Evolutionary conservation across 305 asterid species (phyloP), one percentile per base, ranked within the genome.

Genomic region (Fraxinus sp.): DNA sequence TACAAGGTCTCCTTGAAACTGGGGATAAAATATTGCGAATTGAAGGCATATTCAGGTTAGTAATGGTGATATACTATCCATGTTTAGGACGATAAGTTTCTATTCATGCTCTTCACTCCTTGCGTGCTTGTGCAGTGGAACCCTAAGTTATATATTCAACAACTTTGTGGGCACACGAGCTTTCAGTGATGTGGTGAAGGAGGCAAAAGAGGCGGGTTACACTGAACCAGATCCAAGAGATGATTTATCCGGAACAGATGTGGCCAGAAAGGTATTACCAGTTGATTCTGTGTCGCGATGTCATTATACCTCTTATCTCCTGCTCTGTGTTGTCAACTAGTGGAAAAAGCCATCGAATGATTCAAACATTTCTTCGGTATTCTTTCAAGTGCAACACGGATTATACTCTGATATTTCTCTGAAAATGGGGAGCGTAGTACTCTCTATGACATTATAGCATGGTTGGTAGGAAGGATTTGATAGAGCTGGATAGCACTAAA

Each of bases 181-280:
- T 74, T 96, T 96, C 86, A 96, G 98, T 87, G 97, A 96, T 52
- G 99, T 93, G 85, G 99, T 96, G 80, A 90, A 89, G 89, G 99
- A 81, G 88, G 99, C 99, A 52, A 96, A 93, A 87, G 92, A 81
- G 79, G 94, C 98, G 66, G 99, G 99, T 83, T 96, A 92, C 87
- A 96, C 99, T 16, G 98, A 96, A 88, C 99, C 99, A 72, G 99
- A 96, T 87, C 99, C 99, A 28, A 91, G 99, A 87, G 99, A 96
- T 83, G 99, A 96, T 89, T 87, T 96, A 83, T 93, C 99, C 71
- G 99, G 99, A 84, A 92, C 94, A 2, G 99, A 96, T 79, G 99
- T 96, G 73, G 99, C 99, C 83, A 89, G 99, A 87, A 96, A 96
- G 98, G 98, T 96, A 92, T 75, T 55, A 22, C 24, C 78, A 68